Percentiles rank a stretch among this genome's conserved stretches.
Conservation (phyloP, 768 basidiomycete genomes). For the Lenzites betulinus region DNA sequence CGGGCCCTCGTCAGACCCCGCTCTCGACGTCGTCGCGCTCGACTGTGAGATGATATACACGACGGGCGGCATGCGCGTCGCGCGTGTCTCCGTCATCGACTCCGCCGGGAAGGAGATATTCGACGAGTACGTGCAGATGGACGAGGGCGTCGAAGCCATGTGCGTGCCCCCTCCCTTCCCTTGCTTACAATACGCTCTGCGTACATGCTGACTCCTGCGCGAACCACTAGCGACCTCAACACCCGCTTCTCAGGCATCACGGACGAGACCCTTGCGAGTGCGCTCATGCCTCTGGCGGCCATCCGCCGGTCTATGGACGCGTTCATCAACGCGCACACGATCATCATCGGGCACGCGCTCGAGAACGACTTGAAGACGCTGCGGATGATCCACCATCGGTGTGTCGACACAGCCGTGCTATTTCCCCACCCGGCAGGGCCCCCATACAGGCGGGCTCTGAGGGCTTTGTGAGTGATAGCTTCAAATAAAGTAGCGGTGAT, state of each 20-base stretch:
- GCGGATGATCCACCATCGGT: constrained; percentile 80
- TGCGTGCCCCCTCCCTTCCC: constrained; percentile 30
- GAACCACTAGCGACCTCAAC: constrained; percentile 88
- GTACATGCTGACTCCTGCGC: too few relatives aligned
- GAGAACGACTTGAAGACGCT: constrained; percentile 95
- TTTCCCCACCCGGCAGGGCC: constrained; percentile 84
- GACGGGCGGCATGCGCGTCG: constrained; percentile 89
- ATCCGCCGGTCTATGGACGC: constrained; percentile 69
- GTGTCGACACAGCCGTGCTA: constrained; percentile 85
- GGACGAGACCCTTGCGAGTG: constrained; percentile 54
- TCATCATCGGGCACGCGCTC: constrained; percentile 87
- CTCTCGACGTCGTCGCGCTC: constrained; percentile 80
- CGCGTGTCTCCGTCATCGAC: constrained; percentile 88
- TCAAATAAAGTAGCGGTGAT: not conserved
- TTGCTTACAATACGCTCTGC: not conserved
- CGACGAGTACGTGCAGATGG: constrained; percentile 82
- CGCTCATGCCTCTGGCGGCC: constrained; percentile 64
- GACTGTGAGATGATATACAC: constrained; percentile 99
- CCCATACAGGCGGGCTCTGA: constrained; percentile 76
- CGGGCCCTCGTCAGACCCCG: constrained; percentile 33
- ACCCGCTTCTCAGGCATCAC: constrained; percentile 89
- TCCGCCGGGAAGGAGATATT: constrained; percentile 71
- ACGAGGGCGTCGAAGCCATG: constrained; percentile 79
- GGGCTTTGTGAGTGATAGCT: constrained; percentile 64
- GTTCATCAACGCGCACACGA: constrained; percentile 76